phyloP scores from a whole-genome alignment of 75 land plant genomes.

The Adiantum capillusveneris region DNA sequence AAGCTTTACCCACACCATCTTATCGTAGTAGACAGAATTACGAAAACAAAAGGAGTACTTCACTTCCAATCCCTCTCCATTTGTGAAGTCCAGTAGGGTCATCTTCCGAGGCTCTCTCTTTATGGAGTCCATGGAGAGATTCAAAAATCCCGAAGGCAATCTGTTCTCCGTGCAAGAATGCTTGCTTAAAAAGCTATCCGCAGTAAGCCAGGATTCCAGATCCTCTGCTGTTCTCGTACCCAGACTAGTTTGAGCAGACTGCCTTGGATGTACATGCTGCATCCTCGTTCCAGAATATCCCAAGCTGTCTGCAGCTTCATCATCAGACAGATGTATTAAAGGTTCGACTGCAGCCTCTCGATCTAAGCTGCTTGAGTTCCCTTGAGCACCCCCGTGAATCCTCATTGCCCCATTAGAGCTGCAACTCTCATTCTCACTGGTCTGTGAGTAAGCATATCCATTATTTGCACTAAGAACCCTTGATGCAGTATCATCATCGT shows the following conservation, averaged over 20 bases:
- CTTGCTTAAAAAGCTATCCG: constrained; percentile 11
- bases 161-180: constrained; percentile 6
- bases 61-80: constrained; percentile 77
- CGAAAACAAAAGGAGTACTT: constrained; percentile 50
- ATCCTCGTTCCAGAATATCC: constrained; percentile 6
- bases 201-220: constrained; percentile 80
- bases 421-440: not conserved
- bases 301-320: constrained; percentile 8
- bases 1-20: constrained; percentile 6
- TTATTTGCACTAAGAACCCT: not conserved
- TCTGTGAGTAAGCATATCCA: not conserved
- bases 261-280: not conserved
- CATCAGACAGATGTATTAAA: constrained; percentile 51
- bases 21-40: not conserved
- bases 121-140: constrained; percentile 45
- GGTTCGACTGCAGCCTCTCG: constrained; percentile 11
- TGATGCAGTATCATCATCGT: not conserved
- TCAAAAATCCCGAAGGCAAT: constrained; percentile 33
- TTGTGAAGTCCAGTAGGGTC: constrained; percentile 62
- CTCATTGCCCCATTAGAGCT: not conserved
- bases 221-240: constrained; percentile 41
- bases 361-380: not conserved
- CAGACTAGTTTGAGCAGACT: constrained; percentile 15
- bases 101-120: constrained; percentile 34
- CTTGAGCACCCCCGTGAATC: not conserved